These are phyloP conservation scores for Exophiala viscosa DNA, from an alignment of 2,329 filamentous ascomycete species.

Conservation along the genomic window DNA sequence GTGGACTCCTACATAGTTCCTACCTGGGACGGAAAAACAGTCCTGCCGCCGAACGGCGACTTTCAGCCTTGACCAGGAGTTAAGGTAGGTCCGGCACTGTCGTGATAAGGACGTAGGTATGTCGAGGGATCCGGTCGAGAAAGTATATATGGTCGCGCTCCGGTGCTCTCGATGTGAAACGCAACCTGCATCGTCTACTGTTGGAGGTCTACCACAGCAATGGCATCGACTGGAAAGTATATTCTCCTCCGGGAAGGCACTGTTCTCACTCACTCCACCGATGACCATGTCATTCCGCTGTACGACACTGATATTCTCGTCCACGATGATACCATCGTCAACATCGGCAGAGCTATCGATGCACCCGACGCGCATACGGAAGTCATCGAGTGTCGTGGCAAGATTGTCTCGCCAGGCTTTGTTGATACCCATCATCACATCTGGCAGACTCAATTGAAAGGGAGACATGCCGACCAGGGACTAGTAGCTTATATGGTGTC, in stretches of 20 bases:
- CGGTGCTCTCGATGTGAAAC: too few relatives aligned
- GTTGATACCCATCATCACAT: constrained; percentile 39
- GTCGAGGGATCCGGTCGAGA: too few relatives aligned
- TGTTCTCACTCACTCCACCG: constrained; percentile 16
- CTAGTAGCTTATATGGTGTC: constrained; percentile 41
- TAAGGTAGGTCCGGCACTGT: too few relatives aligned
- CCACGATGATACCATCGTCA: constrained; percentile 10
- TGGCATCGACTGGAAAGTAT: not conserved
- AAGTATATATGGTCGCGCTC: too few relatives aligned
- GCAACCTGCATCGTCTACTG: too few relatives aligned
- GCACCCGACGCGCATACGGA: constrained; percentile 17
- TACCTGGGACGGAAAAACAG: too few relatives aligned
- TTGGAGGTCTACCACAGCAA: too few relatives aligned
- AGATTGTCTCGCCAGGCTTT: constrained; percentile 32
- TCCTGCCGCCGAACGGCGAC: too few relatives aligned
- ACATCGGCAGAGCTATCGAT: constrained; percentile 9
- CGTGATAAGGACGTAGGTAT: too few relatives aligned
- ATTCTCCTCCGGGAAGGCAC: constrained; percentile 21
- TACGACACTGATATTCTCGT: constrained; percentile 21
- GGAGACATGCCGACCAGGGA: constrained; percentile 37
- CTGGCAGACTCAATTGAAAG: constrained; percentile 43
- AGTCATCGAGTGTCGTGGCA: constrained; percentile 39
- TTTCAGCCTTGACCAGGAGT: too few relatives aligned
- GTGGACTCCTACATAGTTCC: too few relatives aligned
- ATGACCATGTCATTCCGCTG: constrained; percentile 17